Base-by-base conservation (phyloP, 257 asterid genomes). In the Lycium barbarum region DNA sequence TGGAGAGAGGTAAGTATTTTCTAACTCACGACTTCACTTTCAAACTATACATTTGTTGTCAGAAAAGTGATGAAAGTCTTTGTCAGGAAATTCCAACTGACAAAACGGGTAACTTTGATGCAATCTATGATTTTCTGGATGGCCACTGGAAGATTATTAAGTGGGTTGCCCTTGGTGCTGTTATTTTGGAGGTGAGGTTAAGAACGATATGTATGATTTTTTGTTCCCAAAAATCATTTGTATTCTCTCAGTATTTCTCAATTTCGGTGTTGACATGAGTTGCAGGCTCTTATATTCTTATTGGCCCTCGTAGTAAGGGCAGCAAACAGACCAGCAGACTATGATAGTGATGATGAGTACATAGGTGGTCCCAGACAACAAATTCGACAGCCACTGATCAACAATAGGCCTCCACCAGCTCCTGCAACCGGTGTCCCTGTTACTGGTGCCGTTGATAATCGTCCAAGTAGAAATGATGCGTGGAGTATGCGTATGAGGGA, bases 401-500 rank as follows among this genome's bases (percentile, higher is more conserved):
- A 85, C 86, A 92, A 87, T 84, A 91, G 91, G 82, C 90, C 87
- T 87, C 88, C 94, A 79, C 93, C 82, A 53, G 51, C 7, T 89
- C 95, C 98, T 40, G 92, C 98, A 55, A 83, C 98, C 8, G 98
- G 96, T 76, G 94, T 71, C 83, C 95, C 99, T 83, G 96, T 86
- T 87, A 85, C 93, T 83, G 94, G 91, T 86, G 82, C 93, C 62
- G 93, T 91, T 74, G 99, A 97, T 84, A 92, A 93, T 33, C 99
- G 98, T 86, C 94, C 98, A 11, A 95, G 96, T 84, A 92, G 99
- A 87, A 97, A 87, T 61, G 99, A 97, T 86, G 98, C 99, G 80
- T 97, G 99, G 99, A 97, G 99, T 86, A 84, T 96, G 68, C 98
- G 99, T 45, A 97, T 97, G 99, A 89, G 98, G 88, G 99, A 95